These are phyloP conservation scores for Gomphus sp. DNA, from an alignment of 1,284 basidiomycete genomes.

Conservation along the genomic window DNA sequence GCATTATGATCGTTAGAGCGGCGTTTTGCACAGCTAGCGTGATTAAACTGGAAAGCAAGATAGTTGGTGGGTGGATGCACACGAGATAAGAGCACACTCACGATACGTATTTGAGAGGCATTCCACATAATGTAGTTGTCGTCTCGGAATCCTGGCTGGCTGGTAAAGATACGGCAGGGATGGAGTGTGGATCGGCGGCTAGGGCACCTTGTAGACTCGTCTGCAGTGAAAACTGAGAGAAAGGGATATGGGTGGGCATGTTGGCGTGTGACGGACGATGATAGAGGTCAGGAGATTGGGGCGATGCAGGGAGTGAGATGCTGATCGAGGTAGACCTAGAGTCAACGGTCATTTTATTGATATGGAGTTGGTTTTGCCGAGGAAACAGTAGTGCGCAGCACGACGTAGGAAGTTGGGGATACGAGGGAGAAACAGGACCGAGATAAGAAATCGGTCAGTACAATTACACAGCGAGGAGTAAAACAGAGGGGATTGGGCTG, in stretches of 20 bases:
- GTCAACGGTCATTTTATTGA: background rate
- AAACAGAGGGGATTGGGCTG: background rate
- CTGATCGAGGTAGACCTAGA: slow-evolving; percentile 9
- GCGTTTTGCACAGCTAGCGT: slow-evolving; percentile 94
- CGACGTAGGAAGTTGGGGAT: background rate
- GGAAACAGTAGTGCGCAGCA: slow-evolving; percentile 9
- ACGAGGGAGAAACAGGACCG: background rate
- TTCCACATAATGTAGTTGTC: slow-evolving; percentile 51
- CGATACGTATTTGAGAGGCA: slow-evolving; percentile 77
- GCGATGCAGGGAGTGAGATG: slow-evolving; percentile 4
- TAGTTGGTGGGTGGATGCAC: background rate
- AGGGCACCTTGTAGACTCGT: background rate
- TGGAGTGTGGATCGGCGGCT: background rate
- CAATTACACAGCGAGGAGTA: background rate
- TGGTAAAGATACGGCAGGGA: slow-evolving; percentile 1
- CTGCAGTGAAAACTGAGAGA: background rate
- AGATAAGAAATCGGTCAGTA: background rate
- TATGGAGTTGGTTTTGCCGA: background rate
- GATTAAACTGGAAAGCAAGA: slow-evolving; percentile 51
- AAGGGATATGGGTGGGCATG: background rate
- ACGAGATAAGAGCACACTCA: slow-evolving; percentile 31
- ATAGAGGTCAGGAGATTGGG: slow-evolving; percentile 10
- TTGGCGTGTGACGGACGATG: slow-evolving; percentile 6
- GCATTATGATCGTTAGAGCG: slow-evolving; percentile 84
- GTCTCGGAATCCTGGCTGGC: slow-evolving; percentile 12